Conservation (phyloP, 345 rosid species). For the Lagerstroemia speciosa region DNA sequence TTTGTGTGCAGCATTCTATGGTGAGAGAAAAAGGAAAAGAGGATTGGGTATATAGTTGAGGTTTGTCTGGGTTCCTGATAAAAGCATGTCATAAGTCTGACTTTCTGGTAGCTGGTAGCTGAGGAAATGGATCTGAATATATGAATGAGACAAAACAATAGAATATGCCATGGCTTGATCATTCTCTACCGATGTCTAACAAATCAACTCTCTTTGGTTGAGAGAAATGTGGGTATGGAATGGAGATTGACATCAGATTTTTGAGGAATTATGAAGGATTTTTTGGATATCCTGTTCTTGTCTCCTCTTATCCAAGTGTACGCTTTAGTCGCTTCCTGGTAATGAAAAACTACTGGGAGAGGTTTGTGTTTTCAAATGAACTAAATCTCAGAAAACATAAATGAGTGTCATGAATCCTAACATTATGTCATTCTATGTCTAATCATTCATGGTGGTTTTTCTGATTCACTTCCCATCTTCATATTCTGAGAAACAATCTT, state of each 20-base stretch:
- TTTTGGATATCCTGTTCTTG: not conserved
- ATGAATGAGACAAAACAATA: not conserved
- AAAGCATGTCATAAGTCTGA: not conserved
- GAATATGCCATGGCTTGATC: not conserved
- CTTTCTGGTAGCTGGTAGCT: constrained; percentile 1
- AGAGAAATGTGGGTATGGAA: not conserved
- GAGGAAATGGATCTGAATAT: not conserved
- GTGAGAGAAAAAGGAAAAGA: not conserved
- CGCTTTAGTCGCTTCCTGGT: not conserved
- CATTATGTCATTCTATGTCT: not conserved
- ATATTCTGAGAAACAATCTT: not conserved
- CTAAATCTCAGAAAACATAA: not conserved
- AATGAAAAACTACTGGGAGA: not conserved
- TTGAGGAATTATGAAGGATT: not conserved
- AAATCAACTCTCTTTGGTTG: not conserved
- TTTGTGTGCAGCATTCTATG: not conserved
- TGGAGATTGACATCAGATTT: not conserved
- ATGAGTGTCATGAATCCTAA: not conserved
- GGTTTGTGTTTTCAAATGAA: not conserved
- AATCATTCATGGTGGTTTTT: not conserved
- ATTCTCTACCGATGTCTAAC: not conserved
- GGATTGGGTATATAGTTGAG: not conserved
- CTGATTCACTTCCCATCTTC: not conserved
- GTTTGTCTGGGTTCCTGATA: not conserved
- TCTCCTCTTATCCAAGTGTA: not conserved